Conservation (phyloP, 2,329 filamentous ascomycete species). For the Xylaria sp. region DNA sequence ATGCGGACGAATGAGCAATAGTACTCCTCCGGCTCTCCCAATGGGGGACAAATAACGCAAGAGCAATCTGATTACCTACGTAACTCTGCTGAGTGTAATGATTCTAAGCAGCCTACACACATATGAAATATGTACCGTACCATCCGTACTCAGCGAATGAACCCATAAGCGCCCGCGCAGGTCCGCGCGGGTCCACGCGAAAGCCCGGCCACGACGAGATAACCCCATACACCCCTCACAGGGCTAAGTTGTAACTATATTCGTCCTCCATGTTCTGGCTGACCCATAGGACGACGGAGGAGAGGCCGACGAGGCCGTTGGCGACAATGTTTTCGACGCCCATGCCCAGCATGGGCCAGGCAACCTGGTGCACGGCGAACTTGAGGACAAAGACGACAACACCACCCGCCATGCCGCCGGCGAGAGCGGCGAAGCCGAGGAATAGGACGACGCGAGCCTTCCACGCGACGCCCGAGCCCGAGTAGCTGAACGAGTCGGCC, state of each 20-base stretch:
- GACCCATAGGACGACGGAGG: constrained; percentile 69
- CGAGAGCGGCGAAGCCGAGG: constrained; percentile 68
- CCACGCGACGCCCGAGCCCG: constrained; percentile 68
- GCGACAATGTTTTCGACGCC: constrained; percentile 70
- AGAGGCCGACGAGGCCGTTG: constrained; percentile 67
- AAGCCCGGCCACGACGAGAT: background rate
- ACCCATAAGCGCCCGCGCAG: background rate
- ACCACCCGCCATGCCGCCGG: constrained; percentile 71
- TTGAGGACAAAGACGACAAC: constrained; percentile 72
- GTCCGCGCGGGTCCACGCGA: background rate
- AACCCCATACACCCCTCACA: constrained; percentile 45
- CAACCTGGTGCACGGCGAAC: constrained; percentile 62
- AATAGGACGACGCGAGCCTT: constrained; percentile 72
- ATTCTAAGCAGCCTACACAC: background rate
- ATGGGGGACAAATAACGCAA: background rate
- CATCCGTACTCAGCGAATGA: background rate
- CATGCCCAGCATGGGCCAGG: constrained; percentile 67
- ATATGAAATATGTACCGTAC: background rate
- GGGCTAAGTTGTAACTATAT: constrained; percentile 70
- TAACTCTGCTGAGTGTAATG: background rate
- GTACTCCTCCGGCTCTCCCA: background rate
- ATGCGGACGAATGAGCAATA: background rate
- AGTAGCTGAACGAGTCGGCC: constrained; percentile 67
- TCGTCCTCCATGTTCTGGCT: constrained; percentile 77
- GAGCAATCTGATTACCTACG: constrained; percentile 4